phyloP scores from a whole-genome alignment of 2,329 filamentous ascomycete genomes.

The Penicillium sp. region DNA sequence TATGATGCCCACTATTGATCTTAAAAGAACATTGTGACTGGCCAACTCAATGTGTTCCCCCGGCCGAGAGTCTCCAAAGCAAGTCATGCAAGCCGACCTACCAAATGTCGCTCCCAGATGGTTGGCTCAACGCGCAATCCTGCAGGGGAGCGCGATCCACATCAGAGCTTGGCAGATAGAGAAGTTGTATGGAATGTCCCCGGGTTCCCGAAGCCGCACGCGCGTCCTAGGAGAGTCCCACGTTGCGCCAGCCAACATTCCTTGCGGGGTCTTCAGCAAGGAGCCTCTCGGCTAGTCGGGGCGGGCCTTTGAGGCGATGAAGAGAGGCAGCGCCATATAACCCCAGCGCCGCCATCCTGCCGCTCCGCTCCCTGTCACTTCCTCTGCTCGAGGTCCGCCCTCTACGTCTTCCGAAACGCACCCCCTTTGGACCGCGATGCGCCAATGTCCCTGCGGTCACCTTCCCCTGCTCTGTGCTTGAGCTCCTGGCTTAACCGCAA shows the following conservation, averaged over 20 bases:
- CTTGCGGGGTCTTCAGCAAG: slow-evolving; percentile 11
- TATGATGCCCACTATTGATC: too few species aligned
- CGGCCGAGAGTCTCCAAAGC: too few species aligned
- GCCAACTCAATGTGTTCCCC: too few species aligned
- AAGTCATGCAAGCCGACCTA: too few species aligned
- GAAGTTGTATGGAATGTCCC: neutral
- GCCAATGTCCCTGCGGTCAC: slow-evolving; percentile 18
- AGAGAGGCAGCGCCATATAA: slow-evolving; percentile 1
- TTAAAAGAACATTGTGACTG: too few species aligned
- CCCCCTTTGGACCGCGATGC: slow-evolving; percentile 14
- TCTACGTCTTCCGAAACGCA: neutral
- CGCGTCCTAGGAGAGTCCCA: neutral
- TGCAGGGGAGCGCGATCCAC: too few species aligned
- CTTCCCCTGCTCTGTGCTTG: slow-evolving; percentile 13
- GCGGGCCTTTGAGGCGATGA: neutral
- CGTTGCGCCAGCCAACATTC: neutral
- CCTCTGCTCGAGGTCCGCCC: too few species aligned
- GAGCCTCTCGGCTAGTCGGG: slow-evolving; percentile 1
- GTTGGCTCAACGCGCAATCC: too few species aligned
- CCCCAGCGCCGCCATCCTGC: too few species aligned
- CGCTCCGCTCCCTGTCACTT: too few species aligned
- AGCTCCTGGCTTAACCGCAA: slow-evolving; percentile 12
- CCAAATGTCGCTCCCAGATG: too few species aligned
- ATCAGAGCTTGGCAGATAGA: too few species aligned
- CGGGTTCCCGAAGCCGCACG: neutral